These are phyloP conservation scores for Fennellomyces sp. DNA, from an alignment of 371 early-diverging fungal genomes.

Conservation along the genomic window DNA sequence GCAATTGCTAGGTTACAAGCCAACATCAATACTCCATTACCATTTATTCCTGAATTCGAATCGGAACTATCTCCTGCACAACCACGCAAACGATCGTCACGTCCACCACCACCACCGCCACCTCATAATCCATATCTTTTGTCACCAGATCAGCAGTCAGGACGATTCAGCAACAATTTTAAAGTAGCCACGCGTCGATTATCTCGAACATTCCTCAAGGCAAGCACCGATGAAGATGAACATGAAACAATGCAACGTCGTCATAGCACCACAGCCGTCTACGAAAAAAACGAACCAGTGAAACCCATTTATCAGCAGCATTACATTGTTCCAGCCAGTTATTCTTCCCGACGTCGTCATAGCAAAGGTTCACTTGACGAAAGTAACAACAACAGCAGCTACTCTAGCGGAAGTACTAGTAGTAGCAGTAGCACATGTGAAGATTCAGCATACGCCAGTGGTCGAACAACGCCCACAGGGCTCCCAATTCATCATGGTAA, in stretches of 20 bases:
- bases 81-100: neutral
- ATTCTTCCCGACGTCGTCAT: neutral
- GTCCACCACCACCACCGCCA: neutral
- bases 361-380: neutral
- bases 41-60: neutral
- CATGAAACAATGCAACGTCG: neutral
- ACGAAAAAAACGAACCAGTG: neutral
- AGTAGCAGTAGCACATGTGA: neutral
- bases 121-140: neutral
- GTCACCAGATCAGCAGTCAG: neutral
- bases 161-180: neutral
- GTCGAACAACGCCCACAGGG: constrained; percentile 5
- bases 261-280: neutral
- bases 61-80: neutral
- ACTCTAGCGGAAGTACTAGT: neutral
- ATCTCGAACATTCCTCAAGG: neutral
- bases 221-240: neutral
- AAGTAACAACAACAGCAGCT: neutral
- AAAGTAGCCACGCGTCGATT: neutral
- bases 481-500: neutral
- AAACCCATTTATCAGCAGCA: neutral
- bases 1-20: neutral
- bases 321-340: neutral
- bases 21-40: neutral
- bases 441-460: constrained; percentile 11